phyloP scores from a whole-genome alignment of 208 protist genomes.

The Wallacemonas sp. region DNA sequence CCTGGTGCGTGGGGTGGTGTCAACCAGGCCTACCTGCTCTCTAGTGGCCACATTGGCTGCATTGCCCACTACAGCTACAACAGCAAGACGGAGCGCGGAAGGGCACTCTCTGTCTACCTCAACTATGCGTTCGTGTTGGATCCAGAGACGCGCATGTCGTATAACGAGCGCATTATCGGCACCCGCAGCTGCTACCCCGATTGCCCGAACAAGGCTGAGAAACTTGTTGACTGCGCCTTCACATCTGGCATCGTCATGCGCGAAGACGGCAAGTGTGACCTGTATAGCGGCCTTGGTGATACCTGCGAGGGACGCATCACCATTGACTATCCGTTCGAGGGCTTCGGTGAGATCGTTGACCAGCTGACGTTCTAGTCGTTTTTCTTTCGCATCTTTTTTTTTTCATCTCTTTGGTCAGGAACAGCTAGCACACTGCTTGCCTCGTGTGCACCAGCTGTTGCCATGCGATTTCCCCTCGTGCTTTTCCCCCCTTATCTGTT shows the following conservation, averaged over 20 bases:
- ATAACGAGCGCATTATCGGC: slow-evolving; percentile 51
- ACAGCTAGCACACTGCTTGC: not conserved
- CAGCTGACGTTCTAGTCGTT: slow-evolving; percentile 25
- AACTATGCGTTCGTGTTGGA: slow-evolving; percentile 70
- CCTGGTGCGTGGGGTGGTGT: slow-evolving; percentile 36
- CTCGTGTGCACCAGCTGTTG: too few species aligned
- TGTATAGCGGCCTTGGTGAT: slow-evolving; percentile 71
- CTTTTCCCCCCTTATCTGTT: not conserved
- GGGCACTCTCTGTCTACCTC: slow-evolving; percentile 44
- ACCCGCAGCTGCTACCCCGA: slow-evolving; percentile 55
- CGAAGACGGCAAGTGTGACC: slow-evolving; percentile 60
- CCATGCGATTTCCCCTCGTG: too few species aligned
- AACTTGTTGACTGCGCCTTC: slow-evolving; percentile 59
- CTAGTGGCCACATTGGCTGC: slow-evolving; percentile 30
- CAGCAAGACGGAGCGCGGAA: slow-evolving; percentile 31
- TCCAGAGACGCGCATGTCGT: slow-evolving; percentile 31
- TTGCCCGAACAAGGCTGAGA: slow-evolving; percentile 42
- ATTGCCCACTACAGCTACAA: slow-evolving; percentile 46
- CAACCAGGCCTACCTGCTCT: slow-evolving; percentile 43
- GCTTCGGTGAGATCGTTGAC: slow-evolving; percentile 43
- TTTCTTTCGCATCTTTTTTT: not conserved
- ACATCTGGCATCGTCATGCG: slow-evolving; percentile 61
- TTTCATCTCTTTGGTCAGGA: not conserved
- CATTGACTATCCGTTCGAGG: slow-evolving; percentile 76
- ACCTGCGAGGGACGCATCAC: slow-evolving; percentile 59